Conservation (phyloP, 768 basidiomycete species). For the Coprinopsis marcescibilis region DNA sequence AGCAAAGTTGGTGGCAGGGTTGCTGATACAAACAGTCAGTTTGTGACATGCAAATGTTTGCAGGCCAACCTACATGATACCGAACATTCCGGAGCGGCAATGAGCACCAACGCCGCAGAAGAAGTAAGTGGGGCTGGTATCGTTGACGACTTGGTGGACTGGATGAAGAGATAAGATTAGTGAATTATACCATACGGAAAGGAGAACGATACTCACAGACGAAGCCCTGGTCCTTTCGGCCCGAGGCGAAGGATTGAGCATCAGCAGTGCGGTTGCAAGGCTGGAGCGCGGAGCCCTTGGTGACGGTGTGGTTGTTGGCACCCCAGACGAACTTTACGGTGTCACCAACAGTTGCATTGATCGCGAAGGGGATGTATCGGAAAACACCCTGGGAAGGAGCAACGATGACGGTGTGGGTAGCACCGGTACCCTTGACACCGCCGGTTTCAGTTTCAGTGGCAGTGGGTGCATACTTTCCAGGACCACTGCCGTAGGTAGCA, state of each 20-base stretch:
- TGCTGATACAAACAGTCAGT: slow-evolving; percentile 28
- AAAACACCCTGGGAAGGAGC: slow-evolving; percentile 73
- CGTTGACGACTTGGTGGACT: slow-evolving; percentile 70
- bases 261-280: slow-evolving; percentile 71
- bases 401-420: slow-evolving; percentile 71
- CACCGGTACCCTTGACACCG: slow-evolving; percentile 37
- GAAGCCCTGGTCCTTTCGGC: slow-evolving; percentile 57
- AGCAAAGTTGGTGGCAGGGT: slow-evolving; percentile 48
- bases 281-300: slow-evolving; percentile 60
- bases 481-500: slow-evolving; percentile 44
- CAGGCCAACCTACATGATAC: slow-evolving; percentile 47
- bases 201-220: slow-evolving; percentile 41
- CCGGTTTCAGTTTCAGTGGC: slow-evolving; percentile 24
- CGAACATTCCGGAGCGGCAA: slow-evolving; percentile 84
- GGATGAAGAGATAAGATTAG: slow-evolving; percentile 15
- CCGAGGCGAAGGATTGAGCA: slow-evolving; percentile 52
- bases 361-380: slow-evolving; percentile 68
- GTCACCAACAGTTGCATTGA: slow-evolving; percentile 74
- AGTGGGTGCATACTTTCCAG: slow-evolving; percentile 31
- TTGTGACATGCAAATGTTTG: background rate
- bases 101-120: slow-evolving; percentile 68
- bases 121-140: slow-evolving; percentile 68
- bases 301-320: slow-evolving; percentile 78
- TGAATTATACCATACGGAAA: background rate
- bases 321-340: slow-evolving; percentile 74